Evolutionary conservation across 768 basidiomycete species (phyloP).

Genomic region (Lentinula aciculospora): DNA sequence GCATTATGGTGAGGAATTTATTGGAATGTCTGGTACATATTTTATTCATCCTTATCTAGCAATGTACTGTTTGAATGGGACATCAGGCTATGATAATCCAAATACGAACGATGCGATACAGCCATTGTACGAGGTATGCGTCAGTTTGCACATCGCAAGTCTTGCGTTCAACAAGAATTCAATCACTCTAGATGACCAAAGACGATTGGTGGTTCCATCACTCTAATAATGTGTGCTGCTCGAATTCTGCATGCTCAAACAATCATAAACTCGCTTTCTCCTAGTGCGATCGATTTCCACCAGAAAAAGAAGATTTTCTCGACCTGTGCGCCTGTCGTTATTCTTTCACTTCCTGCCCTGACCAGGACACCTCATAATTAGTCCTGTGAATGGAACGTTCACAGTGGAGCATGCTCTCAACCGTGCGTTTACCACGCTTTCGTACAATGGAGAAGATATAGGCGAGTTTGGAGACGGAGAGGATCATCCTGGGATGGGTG

Average conservation of each 20-base stretch:
- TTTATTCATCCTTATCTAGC: neutral
- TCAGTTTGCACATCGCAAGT: neutral
- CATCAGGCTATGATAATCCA: constrained; percentile 22
- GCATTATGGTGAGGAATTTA: constrained; percentile 1
- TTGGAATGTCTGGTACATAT: neutral
- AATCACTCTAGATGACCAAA: constrained; percentile 21
- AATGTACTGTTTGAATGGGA: constrained; percentile 12
- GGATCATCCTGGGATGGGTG: constrained; percentile 25
- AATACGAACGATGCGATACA: constrained; percentile 25
- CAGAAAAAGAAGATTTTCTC: constrained; percentile 34
- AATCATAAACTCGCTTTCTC: neutral
- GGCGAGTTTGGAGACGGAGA: constrained; percentile 28
- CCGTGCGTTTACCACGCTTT: constrained; percentile 35
- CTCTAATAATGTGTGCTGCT: constrained; percentile 22
- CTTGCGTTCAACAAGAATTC: neutral
- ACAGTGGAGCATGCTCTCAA: constrained; percentile 38
- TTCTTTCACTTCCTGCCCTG: neutral
- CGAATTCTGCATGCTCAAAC: neutral
- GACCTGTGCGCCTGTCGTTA: constrained; percentile 27
- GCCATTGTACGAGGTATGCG: constrained; percentile 26
- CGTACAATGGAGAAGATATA: constrained; percentile 21
- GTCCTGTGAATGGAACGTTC: constrained; percentile 34
- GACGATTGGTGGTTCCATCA: constrained; percentile 40
- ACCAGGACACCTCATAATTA: constrained; percentile 11
- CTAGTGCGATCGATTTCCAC: constrained; percentile 42